These are phyloP conservation scores for Cryptosporidium meleagridis DNA, from an alignment of 169 alveolate species.

Conservation along the genomic window DNA sequence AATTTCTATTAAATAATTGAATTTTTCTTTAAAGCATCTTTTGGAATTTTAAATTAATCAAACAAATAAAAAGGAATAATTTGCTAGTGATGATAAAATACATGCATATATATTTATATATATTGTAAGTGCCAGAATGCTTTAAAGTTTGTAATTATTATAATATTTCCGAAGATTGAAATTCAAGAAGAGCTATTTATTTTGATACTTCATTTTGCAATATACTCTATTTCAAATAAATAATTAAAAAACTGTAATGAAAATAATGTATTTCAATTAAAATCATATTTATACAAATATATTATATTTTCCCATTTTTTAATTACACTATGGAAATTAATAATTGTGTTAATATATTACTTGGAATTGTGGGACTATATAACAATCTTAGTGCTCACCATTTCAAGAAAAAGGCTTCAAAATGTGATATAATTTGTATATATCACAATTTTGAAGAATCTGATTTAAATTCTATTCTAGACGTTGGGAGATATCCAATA, in stretches of 20 bases:
- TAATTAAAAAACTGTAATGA: neutral
- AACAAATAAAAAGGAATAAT: neutral
- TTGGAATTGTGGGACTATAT: neutral
- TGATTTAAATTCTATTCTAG: neutral
- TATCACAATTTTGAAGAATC: constrained; percentile 6
- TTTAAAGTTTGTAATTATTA: neutral
- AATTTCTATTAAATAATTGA: neutral
- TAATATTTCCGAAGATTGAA: neutral
- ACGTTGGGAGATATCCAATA: neutral
- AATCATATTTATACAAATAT: neutral
- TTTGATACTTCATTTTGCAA: neutral
- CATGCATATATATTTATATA: too few relatives aligned
- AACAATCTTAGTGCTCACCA: neutral
- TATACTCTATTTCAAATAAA: neutral
- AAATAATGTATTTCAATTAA: neutral
- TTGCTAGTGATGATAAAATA: neutral
- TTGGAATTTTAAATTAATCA: neutral
- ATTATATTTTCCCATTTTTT: neutral
- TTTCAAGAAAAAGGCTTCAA: neutral
- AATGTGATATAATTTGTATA: constrained; percentile 30
- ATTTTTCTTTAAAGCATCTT: too few relatives aligned
- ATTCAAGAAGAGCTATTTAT: neutral
- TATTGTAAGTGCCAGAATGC: neutral
- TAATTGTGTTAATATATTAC: constrained; percentile 13
- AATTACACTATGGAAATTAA: neutral